Conservation (phyloP, 805 yeast genomes). For the Cephaloascus albidus region DNA sequence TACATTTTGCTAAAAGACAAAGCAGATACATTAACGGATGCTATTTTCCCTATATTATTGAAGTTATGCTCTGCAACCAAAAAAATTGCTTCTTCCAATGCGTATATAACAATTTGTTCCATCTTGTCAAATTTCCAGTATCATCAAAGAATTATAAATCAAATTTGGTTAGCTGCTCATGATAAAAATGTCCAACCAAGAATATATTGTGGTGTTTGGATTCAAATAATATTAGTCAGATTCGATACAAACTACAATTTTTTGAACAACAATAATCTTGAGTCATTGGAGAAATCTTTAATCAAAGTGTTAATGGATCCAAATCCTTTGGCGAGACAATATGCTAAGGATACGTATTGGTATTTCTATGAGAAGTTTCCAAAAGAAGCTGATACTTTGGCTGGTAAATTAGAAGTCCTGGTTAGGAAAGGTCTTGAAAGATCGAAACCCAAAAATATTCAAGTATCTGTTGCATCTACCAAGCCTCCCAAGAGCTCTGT, state of each 20-base stretch:
- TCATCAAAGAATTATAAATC: slow-evolving; percentile 39
- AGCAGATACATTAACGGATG: slow-evolving; percentile 42
- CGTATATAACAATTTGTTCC: slow-evolving; percentile 45
- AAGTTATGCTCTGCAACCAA: slow-evolving; percentile 54
- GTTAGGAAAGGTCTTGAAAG: slow-evolving; percentile 54
- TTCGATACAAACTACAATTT: slow-evolving; percentile 26
- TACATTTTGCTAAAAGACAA: slow-evolving; percentile 26
- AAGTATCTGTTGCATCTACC: slow-evolving; percentile 4
- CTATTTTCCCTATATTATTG: slow-evolving; percentile 35
- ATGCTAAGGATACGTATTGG: slow-evolving; percentile 73
- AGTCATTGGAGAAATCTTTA: slow-evolving; percentile 39
- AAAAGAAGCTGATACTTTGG: slow-evolving; percentile 30
- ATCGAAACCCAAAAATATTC: slow-evolving; percentile 34
- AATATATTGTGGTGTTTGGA: slow-evolving; percentile 59
- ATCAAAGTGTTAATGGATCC: slow-evolving; percentile 67
- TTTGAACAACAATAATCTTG: slow-evolving; percentile 25
- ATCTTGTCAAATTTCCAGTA: slow-evolving; percentile 48
- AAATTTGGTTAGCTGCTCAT: slow-evolving; percentile 38
- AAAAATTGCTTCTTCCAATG: slow-evolving; percentile 50
- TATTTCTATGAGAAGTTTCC: slow-evolving; percentile 47
- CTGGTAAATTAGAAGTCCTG: slow-evolving; percentile 29
- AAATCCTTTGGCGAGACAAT: slow-evolving; percentile 68
- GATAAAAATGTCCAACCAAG: slow-evolving; percentile 73
- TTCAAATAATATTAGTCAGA: slow-evolving; percentile 50
- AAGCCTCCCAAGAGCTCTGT: slow-evolving; percentile 31